A percentile compares a stretch with the other conserved stretches of the same genome.
Conservation (phyloP, 2,329 filamentous ascomycete species). For the Pyrenochaeta sp. region DNA sequence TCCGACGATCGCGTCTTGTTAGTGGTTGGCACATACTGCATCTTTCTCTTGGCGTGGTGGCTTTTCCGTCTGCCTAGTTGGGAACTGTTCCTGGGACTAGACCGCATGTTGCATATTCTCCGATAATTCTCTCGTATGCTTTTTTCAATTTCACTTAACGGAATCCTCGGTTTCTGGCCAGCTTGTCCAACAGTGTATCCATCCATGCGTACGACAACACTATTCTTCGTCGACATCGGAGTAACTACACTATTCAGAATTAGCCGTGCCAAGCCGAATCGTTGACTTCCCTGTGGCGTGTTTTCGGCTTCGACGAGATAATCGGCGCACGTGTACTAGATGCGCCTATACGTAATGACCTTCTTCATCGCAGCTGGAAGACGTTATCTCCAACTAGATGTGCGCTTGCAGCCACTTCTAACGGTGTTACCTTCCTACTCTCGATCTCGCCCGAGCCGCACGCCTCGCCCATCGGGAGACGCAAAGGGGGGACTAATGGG, state of each 20-base stretch:
- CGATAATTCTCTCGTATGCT: not conserved
- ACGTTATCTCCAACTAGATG: not conserved
- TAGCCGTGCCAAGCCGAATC: not conserved
- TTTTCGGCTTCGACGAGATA: not conserved
- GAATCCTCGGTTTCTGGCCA: not conserved
- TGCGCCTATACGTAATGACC: not conserved
- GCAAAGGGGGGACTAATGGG: not conserved
- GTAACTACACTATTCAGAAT: not conserved
- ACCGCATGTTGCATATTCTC: constrained; percentile 8
- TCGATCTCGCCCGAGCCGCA: not conserved
- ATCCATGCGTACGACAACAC: not conserved
- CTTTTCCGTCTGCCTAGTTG: constrained; percentile 17
- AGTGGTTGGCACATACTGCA: constrained; percentile 17
- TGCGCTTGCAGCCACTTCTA: not conserved
- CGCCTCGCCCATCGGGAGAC: not conserved
- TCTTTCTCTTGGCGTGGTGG: constrained; percentile 17
- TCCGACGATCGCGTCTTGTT: constrained; percentile 11
- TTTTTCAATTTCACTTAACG: not conserved
- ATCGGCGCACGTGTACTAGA: not conserved
- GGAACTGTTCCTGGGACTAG: constrained; percentile 9
- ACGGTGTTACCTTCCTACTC: not conserved
- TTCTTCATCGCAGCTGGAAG: not conserved
- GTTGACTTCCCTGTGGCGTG: not conserved
- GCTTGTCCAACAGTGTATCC: not conserved
- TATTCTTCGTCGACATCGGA: not conserved